Evolutionary conservation across 345 rosid species (phyloP), one percentile per base, ranked within the genome.

Genomic region (Syzygium oleosum): DNA sequence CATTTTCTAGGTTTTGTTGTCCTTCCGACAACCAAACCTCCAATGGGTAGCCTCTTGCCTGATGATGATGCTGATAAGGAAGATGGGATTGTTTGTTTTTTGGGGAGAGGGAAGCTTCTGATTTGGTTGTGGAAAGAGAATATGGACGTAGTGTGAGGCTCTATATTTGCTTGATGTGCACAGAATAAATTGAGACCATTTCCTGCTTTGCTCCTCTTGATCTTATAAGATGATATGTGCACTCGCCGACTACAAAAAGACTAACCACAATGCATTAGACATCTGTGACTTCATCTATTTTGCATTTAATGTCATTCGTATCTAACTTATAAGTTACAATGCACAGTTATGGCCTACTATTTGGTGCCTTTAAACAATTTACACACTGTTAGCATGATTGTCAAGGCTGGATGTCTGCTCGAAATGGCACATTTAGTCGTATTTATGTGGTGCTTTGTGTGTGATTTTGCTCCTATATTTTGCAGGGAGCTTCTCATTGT

Each of bases 341-440:
- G 22, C 13, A 0, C 6, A 0, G 79, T 34, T 34, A 34, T 0
- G 25, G 17, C 46, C 79, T 68, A 17, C 46, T 5, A 9, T 73
- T 31, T 34, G 80, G 80, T 1, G 4, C 13, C 61, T 56, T 56
- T 54, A 23, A 22, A 56, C 61, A 56, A 56, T 56, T 56, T 56
- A 22, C n/a, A 56, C n/a, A 56, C 61, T 56, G n/a, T 22, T 56
- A 56, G 80, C 80, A 19, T 34, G 25, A 73, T 34, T 1, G 23
- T 34, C 25, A 73, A 73, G 49, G 80, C 49, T 73, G 46, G 80
- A 73, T 73, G 80, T 13, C 2, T 73, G 7, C 80, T 73, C 14
- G 7, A 73, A 73, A 34, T 73, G 46, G 25, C 14, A 34, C 80
- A 34, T 34, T 34, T 34, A 34, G 80, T 38, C 5, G 23, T 68